A percentile compares a stretch with the other conserved stretches of the same genome.
These are phyloP conservation scores for Daldinia decipiens DNA, from an alignment of 495 filamentous ascomycete species.

Conservation along the genomic window DNA sequence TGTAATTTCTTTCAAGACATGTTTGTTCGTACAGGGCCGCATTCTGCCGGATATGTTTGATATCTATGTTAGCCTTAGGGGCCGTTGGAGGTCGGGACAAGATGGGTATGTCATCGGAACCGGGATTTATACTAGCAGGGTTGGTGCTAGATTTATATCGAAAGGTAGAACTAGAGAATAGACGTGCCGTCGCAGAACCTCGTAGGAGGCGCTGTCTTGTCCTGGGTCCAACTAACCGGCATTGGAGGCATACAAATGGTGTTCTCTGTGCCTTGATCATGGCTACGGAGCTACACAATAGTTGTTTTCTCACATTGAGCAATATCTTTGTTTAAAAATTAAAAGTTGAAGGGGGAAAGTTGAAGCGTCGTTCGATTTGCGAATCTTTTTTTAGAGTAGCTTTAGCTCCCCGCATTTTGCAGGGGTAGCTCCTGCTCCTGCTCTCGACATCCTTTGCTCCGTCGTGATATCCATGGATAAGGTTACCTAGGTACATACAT, in stretches of 20 bases:
- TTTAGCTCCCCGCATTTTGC: slow-evolving; percentile 35
- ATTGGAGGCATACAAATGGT: slow-evolving; percentile 39
- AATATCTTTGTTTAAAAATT: neutral
- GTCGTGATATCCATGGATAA: neutral
- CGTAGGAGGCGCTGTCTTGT: slow-evolving; percentile 15
- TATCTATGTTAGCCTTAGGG: slow-evolving; percentile 80
- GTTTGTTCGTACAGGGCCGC: slow-evolving; percentile 81
- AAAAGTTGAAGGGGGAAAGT: slow-evolving; percentile 5
- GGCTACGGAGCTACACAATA: neutral
- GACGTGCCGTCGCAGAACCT: slow-evolving; percentile 20
- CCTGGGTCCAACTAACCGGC: slow-evolving; percentile 34
- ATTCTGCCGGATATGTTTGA: slow-evolving; percentile 90
- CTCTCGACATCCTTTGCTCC: slow-evolving; percentile 7
- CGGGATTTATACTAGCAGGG: neutral
- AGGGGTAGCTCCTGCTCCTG: slow-evolving; percentile 35
- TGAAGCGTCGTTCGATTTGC: slow-evolving; percentile 26
- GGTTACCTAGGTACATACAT: neutral
- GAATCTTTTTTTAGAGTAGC: slow-evolving; percentile 42
- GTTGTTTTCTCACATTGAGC: neutral
- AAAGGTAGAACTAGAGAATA: slow-evolving; percentile 30
- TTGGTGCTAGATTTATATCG: slow-evolving; percentile 20
- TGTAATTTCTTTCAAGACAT: slow-evolving; percentile 86
- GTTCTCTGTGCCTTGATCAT: slow-evolving; percentile 37
- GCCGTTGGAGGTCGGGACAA: slow-evolving; percentile 70
- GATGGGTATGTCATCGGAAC: slow-evolving; percentile 13